Percentiles rank a stretch among this genome's conserved stretches.
These are phyloP conservation scores for Trichoderma harzianum DNA, from an alignment of 2,329 filamentous ascomycete species.

Conservation along the genomic window DNA sequence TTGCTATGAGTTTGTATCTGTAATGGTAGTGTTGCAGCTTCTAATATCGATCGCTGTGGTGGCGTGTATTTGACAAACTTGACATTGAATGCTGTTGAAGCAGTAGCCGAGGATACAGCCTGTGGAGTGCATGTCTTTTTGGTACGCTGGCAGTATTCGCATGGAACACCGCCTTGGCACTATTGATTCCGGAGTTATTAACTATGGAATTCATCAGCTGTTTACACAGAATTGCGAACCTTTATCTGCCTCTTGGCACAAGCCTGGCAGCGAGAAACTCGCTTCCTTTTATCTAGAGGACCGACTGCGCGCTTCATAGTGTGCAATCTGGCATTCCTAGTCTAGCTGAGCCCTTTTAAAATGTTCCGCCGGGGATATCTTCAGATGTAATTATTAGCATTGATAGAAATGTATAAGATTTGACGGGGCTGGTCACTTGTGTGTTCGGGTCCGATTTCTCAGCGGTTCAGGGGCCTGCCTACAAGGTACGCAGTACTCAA, in stretches of 20 bases:
- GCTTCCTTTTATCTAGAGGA: conserved; percentile 28
- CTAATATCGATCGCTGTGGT: neutral
- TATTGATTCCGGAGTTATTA: neutral
- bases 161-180: conserved; percentile 28
- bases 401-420: neutral
- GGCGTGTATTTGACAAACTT: conserved; percentile 20
- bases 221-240: conserved; percentile 8
- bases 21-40: neutral
- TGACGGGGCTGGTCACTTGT: neutral
- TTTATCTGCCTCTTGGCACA: conserved; percentile 29
- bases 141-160: conserved; percentile 27
- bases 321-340: too few species aligned
- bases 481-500: neutral
- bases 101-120: fast-evolving
- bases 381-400: neutral
- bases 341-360: fast-evolving
- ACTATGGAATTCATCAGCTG: neutral
- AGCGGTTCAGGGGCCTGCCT: neutral
- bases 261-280: conserved; percentile 25
- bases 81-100: neutral
- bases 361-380: neutral
- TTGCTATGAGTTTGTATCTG: neutral
- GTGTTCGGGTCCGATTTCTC: neutral
- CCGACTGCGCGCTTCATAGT: conserved; percentile 23
- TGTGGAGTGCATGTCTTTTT: conserved; percentile 25